A percentile compares a stretch with the other conserved stretches of the same genome.
phyloP scores from a whole-genome alignment of 345 rosid genomes.

The Boechera retrofracta region DNA sequence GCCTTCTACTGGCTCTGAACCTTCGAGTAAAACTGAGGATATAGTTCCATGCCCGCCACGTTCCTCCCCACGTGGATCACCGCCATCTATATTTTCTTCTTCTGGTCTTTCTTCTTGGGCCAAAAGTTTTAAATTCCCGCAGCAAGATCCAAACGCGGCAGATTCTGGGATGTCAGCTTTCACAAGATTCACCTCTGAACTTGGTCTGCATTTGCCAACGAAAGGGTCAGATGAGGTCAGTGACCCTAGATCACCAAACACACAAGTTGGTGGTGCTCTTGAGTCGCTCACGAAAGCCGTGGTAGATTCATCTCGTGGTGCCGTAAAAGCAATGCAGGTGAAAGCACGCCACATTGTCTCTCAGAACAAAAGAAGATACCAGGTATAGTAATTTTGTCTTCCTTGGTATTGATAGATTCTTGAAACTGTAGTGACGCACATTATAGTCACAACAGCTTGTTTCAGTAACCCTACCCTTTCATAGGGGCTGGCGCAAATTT shows the following conservation, averaged over 20 bases:
- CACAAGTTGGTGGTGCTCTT: conserved; percentile 58
- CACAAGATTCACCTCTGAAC: conserved; percentile 75
- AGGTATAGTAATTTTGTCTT: conserved; percentile 50
- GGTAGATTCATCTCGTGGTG: conserved; percentile 84
- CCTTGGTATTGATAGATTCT: background rate
- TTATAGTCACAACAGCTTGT: background rate
- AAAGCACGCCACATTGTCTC: conserved; percentile 95
- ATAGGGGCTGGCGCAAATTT: background rate
- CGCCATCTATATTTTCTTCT: conserved; percentile 55
- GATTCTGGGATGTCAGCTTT: conserved; percentile 64
- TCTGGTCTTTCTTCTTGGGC: conserved; percentile 79
- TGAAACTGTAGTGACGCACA: conserved; percentile 1
- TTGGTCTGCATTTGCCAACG: conserved; percentile 65
- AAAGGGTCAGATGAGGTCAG: conserved; percentile 47
- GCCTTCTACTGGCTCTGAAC: conserved; percentile 26
- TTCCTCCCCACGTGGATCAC: conserved; percentile 46
- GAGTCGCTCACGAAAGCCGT: conserved; percentile 78
- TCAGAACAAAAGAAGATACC: conserved; percentile 95
- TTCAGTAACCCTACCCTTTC: background rate
- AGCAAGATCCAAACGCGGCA: conserved; percentile 55
- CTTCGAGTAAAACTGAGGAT: conserved; percentile 35
- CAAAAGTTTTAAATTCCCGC: conserved; percentile 66
- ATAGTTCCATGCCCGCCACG: conserved; percentile 47
- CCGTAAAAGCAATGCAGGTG: conserved; percentile 91
- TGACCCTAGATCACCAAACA: conserved; percentile 46